Percentiles rank a stretch among this genome's conserved stretches.
Evolutionary conservation across 306 rosid genomes (phyloP).

Genomic region (Amphicarpaea edgeworthii): DNA sequence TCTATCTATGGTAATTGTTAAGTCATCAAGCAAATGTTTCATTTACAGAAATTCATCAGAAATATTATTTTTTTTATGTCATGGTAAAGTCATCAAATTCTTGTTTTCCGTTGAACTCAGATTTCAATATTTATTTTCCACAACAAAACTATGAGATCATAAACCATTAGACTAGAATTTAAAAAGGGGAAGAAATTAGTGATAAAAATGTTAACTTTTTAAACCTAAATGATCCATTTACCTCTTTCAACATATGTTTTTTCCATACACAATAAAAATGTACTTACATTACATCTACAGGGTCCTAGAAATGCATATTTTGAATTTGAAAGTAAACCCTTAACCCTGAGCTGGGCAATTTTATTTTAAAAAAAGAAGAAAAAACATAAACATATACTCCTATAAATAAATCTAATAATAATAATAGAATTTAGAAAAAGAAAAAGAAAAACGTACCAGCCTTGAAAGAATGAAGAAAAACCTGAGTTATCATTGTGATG

Average conservation of each 20-base stretch:
- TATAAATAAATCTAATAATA: background rate
- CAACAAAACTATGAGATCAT: background rate
- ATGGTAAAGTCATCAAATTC: background rate
- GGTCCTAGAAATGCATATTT: background rate
- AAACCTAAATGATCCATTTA: no score
- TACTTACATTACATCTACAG: background rate
- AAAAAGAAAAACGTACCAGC: slow-evolving; percentile 62
- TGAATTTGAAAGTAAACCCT: background rate
- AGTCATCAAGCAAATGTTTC: slow-evolving; percentile 10
- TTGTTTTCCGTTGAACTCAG: background rate
- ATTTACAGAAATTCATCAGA: background rate
- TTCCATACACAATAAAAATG: background rate
- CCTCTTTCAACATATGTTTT: no score
- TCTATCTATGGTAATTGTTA: background rate
- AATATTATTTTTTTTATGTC: background rate
- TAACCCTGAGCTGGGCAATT: background rate
- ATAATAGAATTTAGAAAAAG: background rate
- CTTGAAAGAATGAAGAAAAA: slow-evolving; percentile 61
- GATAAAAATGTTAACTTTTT: background rate
- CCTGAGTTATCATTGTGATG: slow-evolving; percentile 53
- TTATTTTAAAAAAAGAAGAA: background rate
- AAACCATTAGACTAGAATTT: background rate
- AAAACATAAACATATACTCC: background rate
- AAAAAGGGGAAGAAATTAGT: background rate
- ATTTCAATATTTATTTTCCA: background rate